phyloP scores from a whole-genome alignment of 1,284 basidiomycete species.

The Rhodotorula sp. region DNA sequence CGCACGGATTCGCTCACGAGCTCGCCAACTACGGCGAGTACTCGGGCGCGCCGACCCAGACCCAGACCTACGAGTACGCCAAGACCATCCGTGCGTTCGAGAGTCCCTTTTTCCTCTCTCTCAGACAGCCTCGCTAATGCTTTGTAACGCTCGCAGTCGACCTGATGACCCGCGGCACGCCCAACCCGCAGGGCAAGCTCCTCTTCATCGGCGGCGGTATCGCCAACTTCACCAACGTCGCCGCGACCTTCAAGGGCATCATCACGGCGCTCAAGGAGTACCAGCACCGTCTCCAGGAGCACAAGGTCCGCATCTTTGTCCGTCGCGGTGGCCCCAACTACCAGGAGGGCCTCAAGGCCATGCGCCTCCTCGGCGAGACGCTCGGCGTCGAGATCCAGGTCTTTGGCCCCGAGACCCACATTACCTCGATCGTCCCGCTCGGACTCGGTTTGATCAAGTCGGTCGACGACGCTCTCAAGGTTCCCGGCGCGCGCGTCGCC shows the following conservation, averaged over 20 bases:
- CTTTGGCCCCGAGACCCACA: conserved; percentile 97
- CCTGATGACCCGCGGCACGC: conserved; percentile 86
- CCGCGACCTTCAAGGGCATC: conserved; percentile 99
- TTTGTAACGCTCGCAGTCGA: conserved; percentile 61
- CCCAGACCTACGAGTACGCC: conserved; percentile 98
- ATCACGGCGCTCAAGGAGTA: conserved; percentile 94
- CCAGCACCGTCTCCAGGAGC: conserved; percentile 77
- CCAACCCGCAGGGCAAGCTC: conserved; percentile 85
- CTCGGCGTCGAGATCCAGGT: conserved; percentile 90
- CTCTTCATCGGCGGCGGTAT: conserved; percentile 99
- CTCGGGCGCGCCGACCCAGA: conserved; percentile 96
- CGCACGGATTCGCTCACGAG: conserved; percentile 93
- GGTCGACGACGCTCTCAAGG: conserved; percentile 28
- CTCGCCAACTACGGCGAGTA: conserved; percentile 99
- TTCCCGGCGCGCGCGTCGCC: conserved; percentile 2
- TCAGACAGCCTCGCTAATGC: conserved; percentile 8
- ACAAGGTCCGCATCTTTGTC: conserved; percentile 89
- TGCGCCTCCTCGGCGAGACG: conserved; percentile 95
- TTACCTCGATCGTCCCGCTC: conserved; percentile 97
- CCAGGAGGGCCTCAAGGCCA: conserved; percentile 98
- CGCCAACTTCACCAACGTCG: conserved; percentile 98
- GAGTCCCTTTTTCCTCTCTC: neutral
- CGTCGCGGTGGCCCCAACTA: conserved; percentile 99
- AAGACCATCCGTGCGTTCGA: conserved; percentile 81
- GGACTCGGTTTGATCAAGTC: conserved; percentile 69